Conservation (phyloP, 2,329 filamentous ascomycete species). For the Diaporthe batatas region DNA sequence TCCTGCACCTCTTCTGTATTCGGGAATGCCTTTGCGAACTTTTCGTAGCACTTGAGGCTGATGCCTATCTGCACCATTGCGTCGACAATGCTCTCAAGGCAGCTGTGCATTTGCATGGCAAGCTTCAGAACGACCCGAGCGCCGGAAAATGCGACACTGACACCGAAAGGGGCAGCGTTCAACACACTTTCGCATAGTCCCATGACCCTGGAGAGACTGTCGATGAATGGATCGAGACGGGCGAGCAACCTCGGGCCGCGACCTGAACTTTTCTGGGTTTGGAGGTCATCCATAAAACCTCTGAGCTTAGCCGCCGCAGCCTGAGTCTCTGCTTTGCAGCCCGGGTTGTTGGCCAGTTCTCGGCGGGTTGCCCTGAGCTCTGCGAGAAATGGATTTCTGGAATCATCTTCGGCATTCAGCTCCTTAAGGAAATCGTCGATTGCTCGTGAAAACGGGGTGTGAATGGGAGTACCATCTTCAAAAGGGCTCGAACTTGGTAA, state of each 20-base stretch:
- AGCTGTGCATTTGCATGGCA: neutral
- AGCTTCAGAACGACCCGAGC: neutral
- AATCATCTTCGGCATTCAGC: conserved; percentile 1
- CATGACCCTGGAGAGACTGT: neutral
- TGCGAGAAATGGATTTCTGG: conserved; percentile 2
- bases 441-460: conserved; percentile 3
- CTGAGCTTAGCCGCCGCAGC: neutral
- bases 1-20: neutral
- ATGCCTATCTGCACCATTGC: conserved; percentile 8
- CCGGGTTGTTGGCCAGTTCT: neutral
- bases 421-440: neutral
- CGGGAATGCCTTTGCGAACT: neutral
- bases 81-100: conserved; percentile 5
- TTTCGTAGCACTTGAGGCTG: conserved; percentile 3
- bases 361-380: neutral
- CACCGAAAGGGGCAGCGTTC: neutral
- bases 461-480: neutral
- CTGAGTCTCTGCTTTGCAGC: neutral
- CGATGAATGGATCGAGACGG: conserved; percentile 5
- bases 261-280: neutral
- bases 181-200: neutral
- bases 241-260: neutral
- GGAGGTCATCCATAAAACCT: neutral
- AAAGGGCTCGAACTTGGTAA: neutral
- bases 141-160: conserved; percentile 3